A percentile compares a stretch with the other conserved stretches of the same genome.
Conservation (phyloP, 306 rosid genomes). For the Crataegus laevigata region DNA sequence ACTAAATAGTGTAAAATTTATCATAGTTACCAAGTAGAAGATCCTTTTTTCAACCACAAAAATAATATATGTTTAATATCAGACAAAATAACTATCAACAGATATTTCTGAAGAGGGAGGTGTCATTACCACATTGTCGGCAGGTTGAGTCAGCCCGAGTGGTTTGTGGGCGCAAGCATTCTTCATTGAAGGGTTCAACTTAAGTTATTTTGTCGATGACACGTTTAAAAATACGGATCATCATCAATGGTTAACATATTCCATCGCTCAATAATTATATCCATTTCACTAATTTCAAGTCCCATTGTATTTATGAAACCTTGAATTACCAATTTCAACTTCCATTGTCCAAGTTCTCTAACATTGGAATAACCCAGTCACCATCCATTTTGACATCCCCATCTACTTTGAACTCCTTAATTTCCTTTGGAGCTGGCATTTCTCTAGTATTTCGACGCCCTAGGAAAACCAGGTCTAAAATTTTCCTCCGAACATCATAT, state of each 20-base stretch:
- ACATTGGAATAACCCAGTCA: conserved; percentile 53
- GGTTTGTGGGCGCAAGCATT: not conserved
- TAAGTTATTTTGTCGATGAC: not conserved
- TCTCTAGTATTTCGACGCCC: conserved; percentile 44
- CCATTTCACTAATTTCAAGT: not conserved
- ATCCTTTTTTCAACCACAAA: not conserved
- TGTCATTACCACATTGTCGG: not conserved
- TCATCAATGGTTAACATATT: not conserved
- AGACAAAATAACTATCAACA: not conserved
- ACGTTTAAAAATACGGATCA: not conserved
- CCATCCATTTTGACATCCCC: conserved; percentile 36
- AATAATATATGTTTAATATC: not conserved
- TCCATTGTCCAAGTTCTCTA: conserved; percentile 39
- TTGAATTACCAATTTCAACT: conserved; percentile 4
- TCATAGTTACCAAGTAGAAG: not conserved
- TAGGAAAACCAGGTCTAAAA: conserved; percentile 57
- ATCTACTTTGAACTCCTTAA: conserved; percentile 15
- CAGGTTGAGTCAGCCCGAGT: not conserved
- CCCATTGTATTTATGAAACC: not conserved
- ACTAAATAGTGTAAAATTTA: not conserved
- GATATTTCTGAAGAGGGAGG: not conserved
- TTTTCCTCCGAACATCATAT: conserved; percentile 40
- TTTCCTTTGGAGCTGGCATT: conserved; percentile 17
- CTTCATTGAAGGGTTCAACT: not conserved
- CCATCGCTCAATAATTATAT: not conserved